phyloP scores from a whole-genome alignment of 768 basidiomycete species.

The Tylopilus sp. region DNA sequence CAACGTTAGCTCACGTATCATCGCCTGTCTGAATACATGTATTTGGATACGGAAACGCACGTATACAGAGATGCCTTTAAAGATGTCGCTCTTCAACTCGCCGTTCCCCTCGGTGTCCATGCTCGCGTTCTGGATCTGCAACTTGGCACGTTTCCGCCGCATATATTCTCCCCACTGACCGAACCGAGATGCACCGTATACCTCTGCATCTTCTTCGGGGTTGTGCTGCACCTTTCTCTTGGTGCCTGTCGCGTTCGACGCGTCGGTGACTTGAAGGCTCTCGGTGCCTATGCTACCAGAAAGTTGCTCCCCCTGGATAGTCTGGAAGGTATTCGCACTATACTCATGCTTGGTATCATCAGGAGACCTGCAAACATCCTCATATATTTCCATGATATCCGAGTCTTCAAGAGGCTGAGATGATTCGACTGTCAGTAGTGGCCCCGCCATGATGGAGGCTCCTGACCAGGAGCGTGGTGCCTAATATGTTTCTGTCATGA shows the following conservation, averaged over 20 bases:
- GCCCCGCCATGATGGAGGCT: conserved; percentile 2
- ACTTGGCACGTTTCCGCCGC: conserved; percentile 84
- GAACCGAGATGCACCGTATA: conserved; percentile 78
- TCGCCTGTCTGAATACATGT: too few species aligned
- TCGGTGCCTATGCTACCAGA: conserved; percentile 14
- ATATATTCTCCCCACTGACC: conserved; percentile 88
- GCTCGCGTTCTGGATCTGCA: conserved; percentile 73
- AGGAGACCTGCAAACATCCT: conserved; percentile 4
- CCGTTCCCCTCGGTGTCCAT: conserved; percentile 26
- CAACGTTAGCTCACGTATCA: neutral
- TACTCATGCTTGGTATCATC: conserved; percentile 8
- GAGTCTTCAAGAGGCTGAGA: conserved; percentile 4
- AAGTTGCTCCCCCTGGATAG: conserved; percentile 37
- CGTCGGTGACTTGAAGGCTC: neutral
- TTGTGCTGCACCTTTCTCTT: conserved; percentile 18
- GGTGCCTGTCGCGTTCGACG: conserved; percentile 2
- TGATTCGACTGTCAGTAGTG: neutral
- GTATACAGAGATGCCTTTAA: conserved; percentile 75
- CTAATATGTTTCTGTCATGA: neutral
- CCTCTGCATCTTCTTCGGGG: conserved; percentile 37
- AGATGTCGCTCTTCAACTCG: conserved; percentile 46
- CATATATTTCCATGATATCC: conserved; percentile 34
- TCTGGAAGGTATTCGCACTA: conserved; percentile 22
- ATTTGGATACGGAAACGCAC: conserved; percentile 49
- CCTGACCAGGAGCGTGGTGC: neutral